A percentile compares a stretch with the other conserved stretches of the same genome.
These are phyloP conservation scores for Neonectria hederae DNA, from an alignment of 2,329 filamentous ascomycete genomes.

Conservation along the genomic window DNA sequence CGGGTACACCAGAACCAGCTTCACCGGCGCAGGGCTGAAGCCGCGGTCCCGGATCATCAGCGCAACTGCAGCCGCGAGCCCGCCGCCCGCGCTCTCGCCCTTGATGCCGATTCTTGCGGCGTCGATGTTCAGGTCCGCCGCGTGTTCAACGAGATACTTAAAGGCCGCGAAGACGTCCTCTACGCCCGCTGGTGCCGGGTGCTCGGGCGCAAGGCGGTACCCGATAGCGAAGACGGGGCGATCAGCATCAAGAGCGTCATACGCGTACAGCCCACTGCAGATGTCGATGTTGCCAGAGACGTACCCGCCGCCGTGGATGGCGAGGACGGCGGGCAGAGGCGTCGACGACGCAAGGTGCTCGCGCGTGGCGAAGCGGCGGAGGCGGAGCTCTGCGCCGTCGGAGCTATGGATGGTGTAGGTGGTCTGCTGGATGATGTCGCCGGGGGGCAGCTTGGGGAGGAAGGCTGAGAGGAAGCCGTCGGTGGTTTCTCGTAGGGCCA, in stretches of 20 bases:
- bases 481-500: constrained; percentile 23
- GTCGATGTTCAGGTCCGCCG: constrained; percentile 30
- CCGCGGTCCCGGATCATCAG: constrained; percentile 32
- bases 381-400: constrained; percentile 23
- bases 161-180: constrained; percentile 35
- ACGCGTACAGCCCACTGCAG: constrained; percentile 11
- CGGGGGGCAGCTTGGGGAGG: constrained; percentile 13
- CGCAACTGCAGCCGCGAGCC: constrained; percentile 20
- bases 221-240: constrained; percentile 33
- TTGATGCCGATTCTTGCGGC: constrained; percentile 27
- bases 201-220: constrained; percentile 37
- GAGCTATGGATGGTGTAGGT: constrained; percentile 27
- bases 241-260: constrained; percentile 3
- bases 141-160: constrained; percentile 26
- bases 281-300: constrained; percentile 23
- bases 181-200: constrained; percentile 20
- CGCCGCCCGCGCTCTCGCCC: constrained; percentile 33
- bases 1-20: constrained; percentile 32
- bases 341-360: constrained; percentile 13
- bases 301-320: constrained; percentile 32
- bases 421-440: constrained; percentile 20
- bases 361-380: constrained; percentile 27
- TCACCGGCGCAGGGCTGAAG: constrained; percentile 26
- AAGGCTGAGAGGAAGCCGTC: constrained; percentile 16
- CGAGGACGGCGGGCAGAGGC: constrained; percentile 28